Evolutionary conservation across 495 filamentous ascomycete genomes (phyloP).

Genomic region (Aspergillus biplanus): DNA sequence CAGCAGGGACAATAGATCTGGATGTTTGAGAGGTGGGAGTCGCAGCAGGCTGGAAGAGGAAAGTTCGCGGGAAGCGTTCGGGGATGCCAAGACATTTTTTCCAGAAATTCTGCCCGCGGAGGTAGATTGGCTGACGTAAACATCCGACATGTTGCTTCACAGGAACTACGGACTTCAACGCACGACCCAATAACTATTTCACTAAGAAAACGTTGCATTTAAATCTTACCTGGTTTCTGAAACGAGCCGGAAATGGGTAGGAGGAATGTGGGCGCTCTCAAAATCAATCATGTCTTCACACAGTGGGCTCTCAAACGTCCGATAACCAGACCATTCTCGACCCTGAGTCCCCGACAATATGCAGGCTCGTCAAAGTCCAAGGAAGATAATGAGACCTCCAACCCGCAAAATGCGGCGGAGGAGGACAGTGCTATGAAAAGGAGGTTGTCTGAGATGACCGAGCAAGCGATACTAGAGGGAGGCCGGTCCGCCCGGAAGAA

Average conservation of each 20-base stretch:
- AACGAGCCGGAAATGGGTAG: conserved; percentile 31
- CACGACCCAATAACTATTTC: too few species aligned
- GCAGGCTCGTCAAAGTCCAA: conserved; percentile 23
- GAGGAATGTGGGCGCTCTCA: conserved; percentile 23
- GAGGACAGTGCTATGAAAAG: conserved; percentile 69
- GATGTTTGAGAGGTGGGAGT: conserved; percentile 31
- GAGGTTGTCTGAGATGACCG: conserved; percentile 76
- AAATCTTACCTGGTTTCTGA: too few species aligned
- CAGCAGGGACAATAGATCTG: too few species aligned
- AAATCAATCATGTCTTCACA: conserved; percentile 22
- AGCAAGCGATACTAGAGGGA: conserved; percentile 73
- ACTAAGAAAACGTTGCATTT: too few species aligned
- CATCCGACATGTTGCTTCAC: conserved; percentile 11
- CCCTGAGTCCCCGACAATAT: conserved; percentile 30
- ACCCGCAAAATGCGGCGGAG: conserved; percentile 26
- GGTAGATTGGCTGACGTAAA: conserved; percentile 41
- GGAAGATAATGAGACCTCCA: conserved; percentile 16
- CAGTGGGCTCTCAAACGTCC: conserved; percentile 21
- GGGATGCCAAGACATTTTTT: conserved; percentile 31
- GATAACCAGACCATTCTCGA: conserved; percentile 28
- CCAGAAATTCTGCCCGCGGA: conserved; percentile 44
- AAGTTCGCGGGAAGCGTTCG: conserved; percentile 23
- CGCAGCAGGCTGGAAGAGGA: conserved; percentile 37
- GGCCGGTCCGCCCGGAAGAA: conserved; percentile 72
- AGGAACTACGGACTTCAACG: too few species aligned